Conservation (phyloP, 1,139 yeast species). For the Scheffersomyces quercinus region DNA sequence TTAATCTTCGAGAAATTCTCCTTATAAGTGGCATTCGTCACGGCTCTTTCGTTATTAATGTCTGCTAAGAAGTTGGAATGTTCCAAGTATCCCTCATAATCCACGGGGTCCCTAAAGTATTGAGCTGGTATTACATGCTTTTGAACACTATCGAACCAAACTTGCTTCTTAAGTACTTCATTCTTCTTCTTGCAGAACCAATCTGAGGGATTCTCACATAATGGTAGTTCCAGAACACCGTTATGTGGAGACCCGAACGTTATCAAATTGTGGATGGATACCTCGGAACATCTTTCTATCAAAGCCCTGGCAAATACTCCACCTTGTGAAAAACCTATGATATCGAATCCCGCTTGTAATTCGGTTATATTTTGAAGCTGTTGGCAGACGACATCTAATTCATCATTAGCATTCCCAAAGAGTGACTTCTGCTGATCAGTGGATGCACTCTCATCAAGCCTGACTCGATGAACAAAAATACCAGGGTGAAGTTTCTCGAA, state of each 20-base stretch:
- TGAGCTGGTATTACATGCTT: conserved; percentile 68
- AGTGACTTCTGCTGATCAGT: conserved; percentile 57
- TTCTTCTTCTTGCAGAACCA: conserved; percentile 65
- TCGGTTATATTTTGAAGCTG: conserved; percentile 41
- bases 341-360: conserved; percentile 61
- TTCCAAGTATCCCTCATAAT: conserved; percentile 48
- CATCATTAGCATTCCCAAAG: conserved; percentile 58
- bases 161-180: conserved; percentile 54
- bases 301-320: conserved; percentile 71
- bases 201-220: conserved; percentile 52
- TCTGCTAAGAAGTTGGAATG: conserved; percentile 60
- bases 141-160: conserved; percentile 63
- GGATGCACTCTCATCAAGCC: conserved; percentile 47
- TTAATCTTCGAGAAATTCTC: conserved; percentile 45
- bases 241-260: conserved; percentile 85
- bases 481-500: conserved; percentile 51
- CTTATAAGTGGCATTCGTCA: conserved; percentile 33
- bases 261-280: conserved; percentile 54
- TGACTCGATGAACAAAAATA: conserved; percentile 53
- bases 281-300: conserved; percentile 53
- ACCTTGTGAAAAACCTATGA: conserved; percentile 82
- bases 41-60: conserved; percentile 60
- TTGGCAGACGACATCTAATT: conserved; percentile 38
- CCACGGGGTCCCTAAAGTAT: conserved; percentile 60
- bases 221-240: conserved; percentile 72